These are phyloP conservation scores for Eremothecium coryli DNA, from an alignment of 1,139 yeast species.

Conservation along the genomic window DNA sequence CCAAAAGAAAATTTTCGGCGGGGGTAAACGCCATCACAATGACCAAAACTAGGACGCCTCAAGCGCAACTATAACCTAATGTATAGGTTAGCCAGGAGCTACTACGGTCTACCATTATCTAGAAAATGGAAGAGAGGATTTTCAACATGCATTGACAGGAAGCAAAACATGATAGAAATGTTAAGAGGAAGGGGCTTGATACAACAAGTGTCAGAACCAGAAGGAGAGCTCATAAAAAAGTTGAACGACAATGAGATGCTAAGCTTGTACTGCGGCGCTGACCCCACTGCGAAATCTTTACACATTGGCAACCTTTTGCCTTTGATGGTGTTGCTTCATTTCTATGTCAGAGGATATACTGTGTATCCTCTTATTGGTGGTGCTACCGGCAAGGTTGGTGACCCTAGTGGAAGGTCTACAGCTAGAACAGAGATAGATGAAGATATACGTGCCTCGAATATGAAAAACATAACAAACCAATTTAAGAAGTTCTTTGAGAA, in stretches of 20 bases:
- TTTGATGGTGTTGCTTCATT: constrained; percentile 73
- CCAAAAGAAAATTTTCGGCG: no score
- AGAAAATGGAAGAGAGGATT: neutral
- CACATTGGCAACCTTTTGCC: constrained; percentile 91
- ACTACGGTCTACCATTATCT: no score
- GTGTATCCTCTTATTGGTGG: constrained; percentile 86
- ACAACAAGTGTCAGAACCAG: constrained; percentile 29
- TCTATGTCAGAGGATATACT: constrained; percentile 73
- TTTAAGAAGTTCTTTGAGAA: constrained; percentile 48
- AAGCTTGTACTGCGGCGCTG: constrained; percentile 87
- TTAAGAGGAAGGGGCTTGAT: constrained; percentile 31
- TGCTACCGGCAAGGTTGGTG: constrained; percentile 97
- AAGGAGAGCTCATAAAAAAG: constrained; percentile 15
- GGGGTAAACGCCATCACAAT: no score
- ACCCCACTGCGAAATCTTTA: constrained; percentile 83
- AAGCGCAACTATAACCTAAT: no score
- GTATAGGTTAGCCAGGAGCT: no score
- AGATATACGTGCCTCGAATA: constrained; percentile 47
- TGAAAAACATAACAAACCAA: constrained; percentile 51
- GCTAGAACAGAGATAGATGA: constrained; percentile 57
- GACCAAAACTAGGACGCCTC: no score
- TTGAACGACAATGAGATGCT: constrained; percentile 32
- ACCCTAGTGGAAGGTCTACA: constrained; percentile 83
- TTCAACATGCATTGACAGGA: neutral
- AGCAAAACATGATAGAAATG: constrained; percentile 13